Percentiles rank a stretch among this genome's conserved stretches.
Conservation (phyloP, 495 filamentous ascomycete species). For the Penicillium dipodomyicola region DNA sequence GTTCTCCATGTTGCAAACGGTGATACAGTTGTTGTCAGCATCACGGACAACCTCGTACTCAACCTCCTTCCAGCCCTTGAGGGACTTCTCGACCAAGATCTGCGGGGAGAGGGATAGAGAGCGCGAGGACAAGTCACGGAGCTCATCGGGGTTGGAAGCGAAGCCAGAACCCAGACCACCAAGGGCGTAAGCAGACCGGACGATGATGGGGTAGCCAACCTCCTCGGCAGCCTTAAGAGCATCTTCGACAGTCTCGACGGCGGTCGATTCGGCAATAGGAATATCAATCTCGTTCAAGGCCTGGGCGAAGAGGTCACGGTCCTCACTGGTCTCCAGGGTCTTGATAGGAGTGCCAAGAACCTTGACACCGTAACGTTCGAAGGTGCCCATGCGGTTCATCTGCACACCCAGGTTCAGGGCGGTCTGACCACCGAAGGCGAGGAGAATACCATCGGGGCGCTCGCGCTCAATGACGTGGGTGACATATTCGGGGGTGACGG, state of each 20-base stretch:
- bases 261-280: slow-evolving; percentile 92
- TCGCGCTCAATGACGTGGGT: slow-evolving; percentile 94
- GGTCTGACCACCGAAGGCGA: slow-evolving; percentile 95
- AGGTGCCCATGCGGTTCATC: slow-evolving; percentile 94
- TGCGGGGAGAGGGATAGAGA: slow-evolving; percentile 95
- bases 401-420: slow-evolving; percentile 93
- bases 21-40: slow-evolving; percentile 94
- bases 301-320: slow-evolving; percentile 92
- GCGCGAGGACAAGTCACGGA: slow-evolving; percentile 85
- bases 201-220: slow-evolving; percentile 96
- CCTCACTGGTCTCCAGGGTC: slow-evolving; percentile 91
- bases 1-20: slow-evolving; percentile 99
- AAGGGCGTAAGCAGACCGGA: slow-evolving; percentile 92
- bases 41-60: slow-evolving; percentile 98
- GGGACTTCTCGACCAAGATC: slow-evolving; percentile 97
- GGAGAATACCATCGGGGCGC: slow-evolving; percentile 90
- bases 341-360: slow-evolving; percentile 93
- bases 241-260: slow-evolving; percentile 85
- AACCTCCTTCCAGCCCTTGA: slow-evolving; percentile 99
- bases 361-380: slow-evolving; percentile 90
- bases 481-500: slow-evolving; percentile 95
- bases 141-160: slow-evolving; percentile 87
- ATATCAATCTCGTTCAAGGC: slow-evolving; percentile 92
- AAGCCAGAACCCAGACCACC: slow-evolving; percentile 98
- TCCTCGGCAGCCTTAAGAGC: slow-evolving; percentile 79